Conservation (phyloP, 1,284 basidiomycete genomes). For the Austroboletus novae-zelandiae region DNA sequence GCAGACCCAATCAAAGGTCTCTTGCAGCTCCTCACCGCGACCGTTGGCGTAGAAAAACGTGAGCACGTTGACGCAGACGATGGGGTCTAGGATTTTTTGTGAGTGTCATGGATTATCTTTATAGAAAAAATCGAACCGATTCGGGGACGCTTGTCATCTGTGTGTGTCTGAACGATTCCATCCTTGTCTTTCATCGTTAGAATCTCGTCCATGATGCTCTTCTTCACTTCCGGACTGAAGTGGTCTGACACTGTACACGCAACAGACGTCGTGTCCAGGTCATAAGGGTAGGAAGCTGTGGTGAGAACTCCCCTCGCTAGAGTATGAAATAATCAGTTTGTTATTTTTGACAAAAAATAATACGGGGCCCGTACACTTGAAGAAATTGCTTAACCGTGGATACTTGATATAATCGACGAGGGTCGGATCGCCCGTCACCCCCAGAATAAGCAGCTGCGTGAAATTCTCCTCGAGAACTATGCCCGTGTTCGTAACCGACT, state of each 20-base stretch:
- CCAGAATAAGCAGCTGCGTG: slow-evolving; percentile 22
- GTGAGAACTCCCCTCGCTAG: slow-evolving; percentile 10
- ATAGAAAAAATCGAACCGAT: too few relatives aligned
- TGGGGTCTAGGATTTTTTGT: slow-evolving; percentile 9
- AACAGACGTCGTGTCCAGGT: slow-evolving; percentile 22
- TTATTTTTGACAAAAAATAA: not conserved
- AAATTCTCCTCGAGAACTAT: slow-evolving; percentile 22
- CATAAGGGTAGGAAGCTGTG: slow-evolving; percentile 11
- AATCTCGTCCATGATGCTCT: too few relatives aligned
- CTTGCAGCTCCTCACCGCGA: slow-evolving; percentile 15
- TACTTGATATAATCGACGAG: slow-evolving; percentile 21
- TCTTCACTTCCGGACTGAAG: too few relatives aligned
- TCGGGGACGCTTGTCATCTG: too few relatives aligned
- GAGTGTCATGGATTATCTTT: too few relatives aligned
- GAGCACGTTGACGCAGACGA: slow-evolving; percentile 22
- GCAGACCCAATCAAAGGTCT: slow-evolving; percentile 24
- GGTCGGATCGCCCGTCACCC: slow-evolving; percentile 13
- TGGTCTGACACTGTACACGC: slow-evolving; percentile 7
- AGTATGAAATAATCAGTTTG: too few relatives aligned
- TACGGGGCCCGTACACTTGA: slow-evolving; percentile 8
- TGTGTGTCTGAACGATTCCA: too few relatives aligned
- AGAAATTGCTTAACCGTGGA: slow-evolving; percentile 22
- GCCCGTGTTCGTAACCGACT: slow-evolving; percentile 21
- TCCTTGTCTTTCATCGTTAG: too few relatives aligned
- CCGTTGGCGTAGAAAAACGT: slow-evolving; percentile 22